Evolutionary conservation across 1,284 basidiomycete species (phyloP).

Genomic region (Marasmius fiardii): DNA sequence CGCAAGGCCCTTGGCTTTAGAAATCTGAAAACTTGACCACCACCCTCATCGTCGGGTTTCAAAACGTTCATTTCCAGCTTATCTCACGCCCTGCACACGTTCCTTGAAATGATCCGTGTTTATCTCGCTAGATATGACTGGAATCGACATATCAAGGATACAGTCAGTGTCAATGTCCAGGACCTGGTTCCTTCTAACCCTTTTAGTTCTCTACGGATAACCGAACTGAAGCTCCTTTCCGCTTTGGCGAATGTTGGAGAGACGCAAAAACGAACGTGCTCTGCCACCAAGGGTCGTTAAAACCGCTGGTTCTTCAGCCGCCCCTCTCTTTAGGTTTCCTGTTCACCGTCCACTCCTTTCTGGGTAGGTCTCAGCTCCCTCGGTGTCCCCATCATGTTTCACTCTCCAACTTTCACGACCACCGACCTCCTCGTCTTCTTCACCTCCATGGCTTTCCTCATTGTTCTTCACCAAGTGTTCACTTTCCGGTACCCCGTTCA

Average conservation of each 20-base stretch:
- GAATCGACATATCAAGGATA: too few relatives aligned
- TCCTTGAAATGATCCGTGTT: background rate
- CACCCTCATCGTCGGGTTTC: too few relatives aligned
- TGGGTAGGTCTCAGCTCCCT: background rate
- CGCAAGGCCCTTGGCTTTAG: too few relatives aligned
- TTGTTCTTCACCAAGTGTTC: conserved; percentile 31
- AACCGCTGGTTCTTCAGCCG: background rate
- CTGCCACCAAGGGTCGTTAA: background rate
- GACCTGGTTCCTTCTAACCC: too few relatives aligned
- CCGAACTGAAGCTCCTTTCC: background rate
- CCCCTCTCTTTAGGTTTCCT: background rate
- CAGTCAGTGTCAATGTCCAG: background rate
- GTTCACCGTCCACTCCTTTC: background rate
- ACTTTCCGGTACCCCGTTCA: conserved; percentile 25
- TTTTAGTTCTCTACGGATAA: too few relatives aligned
- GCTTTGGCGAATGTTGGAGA: background rate
- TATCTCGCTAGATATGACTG: background rate
- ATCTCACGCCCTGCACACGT: background rate
- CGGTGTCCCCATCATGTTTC: background rate
- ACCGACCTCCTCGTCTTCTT: conserved; percentile 8
- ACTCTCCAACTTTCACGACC: background rate
- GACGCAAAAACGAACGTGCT: background rate
- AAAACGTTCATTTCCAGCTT: too few relatives aligned
- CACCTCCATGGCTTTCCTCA: conserved; percentile 24
- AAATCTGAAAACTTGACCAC: too few relatives aligned